Evolutionary conservation across 306 rosid genomes (phyloP).

Genomic region (Malus orientalis): DNA sequence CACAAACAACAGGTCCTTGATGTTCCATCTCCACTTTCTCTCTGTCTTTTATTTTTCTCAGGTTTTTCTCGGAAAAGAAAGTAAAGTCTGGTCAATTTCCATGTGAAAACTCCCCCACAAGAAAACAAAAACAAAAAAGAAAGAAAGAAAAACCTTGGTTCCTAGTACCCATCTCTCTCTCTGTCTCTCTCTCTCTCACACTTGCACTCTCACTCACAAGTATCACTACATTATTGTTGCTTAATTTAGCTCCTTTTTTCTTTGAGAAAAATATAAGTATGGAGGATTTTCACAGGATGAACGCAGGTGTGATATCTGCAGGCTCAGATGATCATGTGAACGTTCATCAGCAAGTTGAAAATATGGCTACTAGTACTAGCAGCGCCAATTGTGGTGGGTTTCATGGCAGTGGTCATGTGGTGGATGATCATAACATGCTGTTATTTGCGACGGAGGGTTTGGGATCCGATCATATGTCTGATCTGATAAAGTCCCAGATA

Average conservation of each 20-base stretch:
- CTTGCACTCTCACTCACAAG: neutral
- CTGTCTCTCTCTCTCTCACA: neutral
- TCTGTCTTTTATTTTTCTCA: neutral
- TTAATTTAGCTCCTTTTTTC: neutral
- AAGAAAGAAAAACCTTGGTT: neutral
- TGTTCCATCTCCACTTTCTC: neutral
- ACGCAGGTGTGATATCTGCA: neutral
- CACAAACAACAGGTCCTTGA: slow-evolving; percentile 2
- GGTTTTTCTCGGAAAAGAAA: slow-evolving; percentile 21
- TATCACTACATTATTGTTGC: neutral
- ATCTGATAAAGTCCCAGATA: slow-evolving; percentile 60
- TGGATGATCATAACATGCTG: slow-evolving; percentile 5
- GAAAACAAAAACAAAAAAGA: neutral
- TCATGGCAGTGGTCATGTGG: slow-evolving; percentile 16
- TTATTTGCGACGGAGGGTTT: neutral
- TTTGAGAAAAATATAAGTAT: neutral
- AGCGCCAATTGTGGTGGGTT: slow-evolving; percentile 2
- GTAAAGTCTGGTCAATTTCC: neutral
- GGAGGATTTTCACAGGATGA: slow-evolving; percentile 14
- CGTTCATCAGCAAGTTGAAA: neutral
- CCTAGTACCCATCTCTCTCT: neutral
- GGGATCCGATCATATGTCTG: slow-evolving; percentile 26
- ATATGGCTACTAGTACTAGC: neutral
- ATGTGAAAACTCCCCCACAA: neutral
- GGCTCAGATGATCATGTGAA: slow-evolving; percentile 10